phyloP scores from a whole-genome alignment of 768 basidiomycete species.

The Psilocybe cubensis region DNA sequence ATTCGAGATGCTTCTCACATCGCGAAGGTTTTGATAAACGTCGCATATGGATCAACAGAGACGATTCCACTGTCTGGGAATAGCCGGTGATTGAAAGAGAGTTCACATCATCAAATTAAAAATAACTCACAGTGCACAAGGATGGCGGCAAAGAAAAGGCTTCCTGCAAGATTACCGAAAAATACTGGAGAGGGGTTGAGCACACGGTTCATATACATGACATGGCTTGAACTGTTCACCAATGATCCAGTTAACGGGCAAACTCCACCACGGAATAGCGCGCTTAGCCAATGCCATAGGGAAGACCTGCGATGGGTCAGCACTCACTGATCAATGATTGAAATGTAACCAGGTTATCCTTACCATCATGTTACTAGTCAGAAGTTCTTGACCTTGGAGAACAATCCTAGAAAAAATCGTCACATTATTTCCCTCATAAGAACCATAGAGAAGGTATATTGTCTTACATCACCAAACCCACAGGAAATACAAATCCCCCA shows the following conservation, averaged over 20 bases:
- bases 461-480: conserved; percentile 73
- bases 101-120: neutral
- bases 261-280: conserved; percentile 70
- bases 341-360: conserved; percentile 3
- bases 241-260: conserved; percentile 70
- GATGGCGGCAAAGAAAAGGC: conserved; percentile 70
- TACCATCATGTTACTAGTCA: conserved; percentile 83
- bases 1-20: conserved; percentile 48
- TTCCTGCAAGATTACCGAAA: conserved; percentile 72
- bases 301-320: conserved; percentile 51
- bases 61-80: conserved; percentile 60
- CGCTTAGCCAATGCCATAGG: conserved; percentile 70
- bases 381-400: conserved; percentile 67
- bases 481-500: conserved; percentile 73
- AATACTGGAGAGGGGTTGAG: conserved; percentile 43
- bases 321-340: neutral
- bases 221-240: conserved; percentile 40
- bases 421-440: neutral
- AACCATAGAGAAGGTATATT: neutral
- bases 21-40: conserved; percentile 56
- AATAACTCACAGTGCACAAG: conserved; percentile 61
- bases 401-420: conserved; percentile 56
- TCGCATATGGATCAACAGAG: conserved; percentile 58
- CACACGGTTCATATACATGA: neutral
- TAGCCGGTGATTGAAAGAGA: neutral